A percentile compares a stretch with the other conserved stretches of the same genome.
Conservation (phyloP, 768 basidiomycete genomes). For the Leucocoprinus leucothites region DNA sequence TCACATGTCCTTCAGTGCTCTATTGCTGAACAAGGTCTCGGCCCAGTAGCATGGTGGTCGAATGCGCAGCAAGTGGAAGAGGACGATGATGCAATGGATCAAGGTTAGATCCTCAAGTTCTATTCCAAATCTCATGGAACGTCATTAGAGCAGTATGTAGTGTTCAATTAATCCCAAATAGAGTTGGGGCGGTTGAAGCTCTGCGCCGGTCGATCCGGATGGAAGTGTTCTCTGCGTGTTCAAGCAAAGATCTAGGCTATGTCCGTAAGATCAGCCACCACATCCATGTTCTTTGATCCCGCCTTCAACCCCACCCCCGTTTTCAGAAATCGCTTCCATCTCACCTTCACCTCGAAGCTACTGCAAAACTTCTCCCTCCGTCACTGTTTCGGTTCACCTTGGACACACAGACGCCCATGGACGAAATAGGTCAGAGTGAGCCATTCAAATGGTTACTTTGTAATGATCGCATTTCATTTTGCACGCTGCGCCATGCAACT, state of each 20-base stretch:
- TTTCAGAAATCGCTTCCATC: neutral
- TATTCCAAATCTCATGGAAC: neutral
- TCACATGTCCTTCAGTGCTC: conserved; percentile 53
- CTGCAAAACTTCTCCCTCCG: too few species aligned
- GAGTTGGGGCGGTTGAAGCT: too few species aligned
- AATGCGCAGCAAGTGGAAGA: conserved; percentile 40
- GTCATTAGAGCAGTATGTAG: too few species aligned
- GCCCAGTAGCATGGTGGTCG: conserved; percentile 76
- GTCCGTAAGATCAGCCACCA: neutral
- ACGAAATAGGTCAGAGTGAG: too few species aligned
- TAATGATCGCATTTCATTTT: neutral
- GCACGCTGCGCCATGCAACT: neutral
- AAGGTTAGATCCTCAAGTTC: conserved; percentile 24
- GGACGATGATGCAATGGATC: conserved; percentile 39
- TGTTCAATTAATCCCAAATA: too few species aligned
- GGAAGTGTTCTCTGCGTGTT: neutral
- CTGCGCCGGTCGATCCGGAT: neutral
- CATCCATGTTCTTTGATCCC: neutral
- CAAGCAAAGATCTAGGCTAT: neutral
- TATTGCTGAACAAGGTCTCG: conserved; percentile 79
- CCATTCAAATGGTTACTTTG: too few species aligned
- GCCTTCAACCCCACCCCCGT: neutral
- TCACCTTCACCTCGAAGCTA: neutral
- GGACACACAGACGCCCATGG: too few species aligned
- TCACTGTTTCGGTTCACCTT: too few species aligned